Evolutionary conservation across 78 protist genomes (phyloP).

Genomic region (Dictyostelium capitatum): DNA sequence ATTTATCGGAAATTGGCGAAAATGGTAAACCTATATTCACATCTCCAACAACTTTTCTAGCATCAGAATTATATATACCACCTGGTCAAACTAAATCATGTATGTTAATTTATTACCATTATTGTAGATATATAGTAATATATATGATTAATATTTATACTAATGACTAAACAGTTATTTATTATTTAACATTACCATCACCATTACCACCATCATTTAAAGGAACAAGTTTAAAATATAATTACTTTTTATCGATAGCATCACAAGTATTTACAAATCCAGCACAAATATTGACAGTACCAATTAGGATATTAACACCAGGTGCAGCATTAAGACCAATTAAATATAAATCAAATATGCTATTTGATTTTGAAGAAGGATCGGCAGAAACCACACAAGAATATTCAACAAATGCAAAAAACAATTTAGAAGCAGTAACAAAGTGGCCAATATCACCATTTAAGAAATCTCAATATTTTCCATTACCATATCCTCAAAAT

Average conservation of each 20-base stretch:
- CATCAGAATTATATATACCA: slow-evolving; percentile 53
- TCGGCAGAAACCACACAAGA: slow-evolving; percentile 69
- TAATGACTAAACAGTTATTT: slow-evolving; percentile 63
- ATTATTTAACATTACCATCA: slow-evolving; percentile 79
- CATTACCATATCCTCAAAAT: slow-evolving; percentile 74
- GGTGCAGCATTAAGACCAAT: slow-evolving; percentile 44
- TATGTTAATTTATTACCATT: not conserved
- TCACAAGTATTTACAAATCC: slow-evolving; percentile 70
- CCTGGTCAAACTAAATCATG: slow-evolving; percentile 77
- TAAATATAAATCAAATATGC: slow-evolving; percentile 44
- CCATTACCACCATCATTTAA: slow-evolving; percentile 78
- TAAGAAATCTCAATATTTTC: slow-evolving; percentile 78
- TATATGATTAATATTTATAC: no score
- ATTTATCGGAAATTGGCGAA: slow-evolving; percentile 42
- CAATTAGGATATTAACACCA: slow-evolving; percentile 71
- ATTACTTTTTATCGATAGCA: slow-evolving; percentile 75
- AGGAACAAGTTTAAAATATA: slow-evolving; percentile 67
- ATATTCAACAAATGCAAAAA: not conserved
- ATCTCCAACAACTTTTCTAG: slow-evolving; percentile 73
- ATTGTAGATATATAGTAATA: not conserved
- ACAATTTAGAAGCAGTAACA: slow-evolving; percentile 18
- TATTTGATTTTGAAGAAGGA: slow-evolving; percentile 63
- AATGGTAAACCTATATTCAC: slow-evolving; percentile 66
- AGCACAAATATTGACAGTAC: slow-evolving; percentile 73
- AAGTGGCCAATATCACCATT: slow-evolving; percentile 77